phyloP scores from a whole-genome alignment of 2,329 filamentous ascomycete genomes.

The Westerdykella aurantiaca region DNA sequence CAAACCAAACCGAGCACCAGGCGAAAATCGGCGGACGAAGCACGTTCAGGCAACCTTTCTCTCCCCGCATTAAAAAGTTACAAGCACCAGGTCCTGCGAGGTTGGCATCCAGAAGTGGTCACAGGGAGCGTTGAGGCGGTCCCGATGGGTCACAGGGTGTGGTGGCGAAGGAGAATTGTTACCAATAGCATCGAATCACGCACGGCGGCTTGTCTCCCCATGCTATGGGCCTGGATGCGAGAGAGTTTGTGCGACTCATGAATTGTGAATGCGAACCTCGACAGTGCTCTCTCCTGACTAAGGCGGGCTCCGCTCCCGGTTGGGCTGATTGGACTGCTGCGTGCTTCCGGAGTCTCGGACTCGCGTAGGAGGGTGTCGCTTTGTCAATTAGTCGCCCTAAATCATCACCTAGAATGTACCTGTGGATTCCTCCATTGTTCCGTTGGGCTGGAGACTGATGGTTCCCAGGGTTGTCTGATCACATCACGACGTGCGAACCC shows the following conservation, averaged over 20 bases:
- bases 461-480: not conserved
- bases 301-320: slow-evolving; percentile 1
- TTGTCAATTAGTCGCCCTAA: too few relatives aligned
- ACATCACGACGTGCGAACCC: not conserved
- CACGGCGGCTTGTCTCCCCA: not conserved
- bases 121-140: not conserved
- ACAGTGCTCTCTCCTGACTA: slow-evolving; percentile 1
- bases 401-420: too few relatives aligned
- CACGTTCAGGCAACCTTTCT: too few relatives aligned
- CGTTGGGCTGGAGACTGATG: not conserved
- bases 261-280: not conserved
- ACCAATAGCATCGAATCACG: not conserved
- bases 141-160: not conserved
- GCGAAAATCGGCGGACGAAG: too few relatives aligned
- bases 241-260: not conserved
- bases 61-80: too few relatives aligned
- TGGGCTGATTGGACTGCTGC: not conserved
- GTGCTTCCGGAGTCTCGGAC: not conserved
- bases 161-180: not conserved
- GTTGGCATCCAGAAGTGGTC: not conserved
- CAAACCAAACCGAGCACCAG: too few relatives aligned
- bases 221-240: not conserved
- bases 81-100: too few relatives aligned
- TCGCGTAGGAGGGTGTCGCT: not conserved
- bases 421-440: not conserved